These are phyloP conservation scores for Coniochaeta sp. DNA, from an alignment of 2,329 filamentous ascomycete genomes.

Conservation along the genomic window DNA sequence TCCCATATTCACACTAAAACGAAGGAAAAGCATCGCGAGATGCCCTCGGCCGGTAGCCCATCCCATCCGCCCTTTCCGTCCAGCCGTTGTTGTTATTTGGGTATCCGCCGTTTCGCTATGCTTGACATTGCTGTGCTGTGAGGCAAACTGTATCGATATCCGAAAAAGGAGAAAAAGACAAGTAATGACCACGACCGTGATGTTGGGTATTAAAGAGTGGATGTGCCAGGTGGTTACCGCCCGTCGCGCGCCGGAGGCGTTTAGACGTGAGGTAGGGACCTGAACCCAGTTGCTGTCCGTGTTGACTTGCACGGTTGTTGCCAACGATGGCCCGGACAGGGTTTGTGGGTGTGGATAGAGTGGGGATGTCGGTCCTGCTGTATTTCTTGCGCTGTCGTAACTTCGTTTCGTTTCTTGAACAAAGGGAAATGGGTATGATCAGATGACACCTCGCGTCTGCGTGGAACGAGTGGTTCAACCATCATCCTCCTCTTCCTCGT, in stretches of 20 bases:
- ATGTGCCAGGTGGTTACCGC: background rate
- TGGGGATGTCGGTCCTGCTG: background rate
- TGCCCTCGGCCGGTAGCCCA: background rate
- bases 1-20: background rate
- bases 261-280: too few relatives aligned
- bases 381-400: constrained; percentile 14
- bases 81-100: background rate
- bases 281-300: background rate
- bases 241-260: too few relatives aligned
- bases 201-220: background rate
- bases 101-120: constrained; percentile 4
- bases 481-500: constrained; percentile 27
- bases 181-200: background rate
- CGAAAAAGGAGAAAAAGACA: background rate
- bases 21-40: constrained; percentile 2
- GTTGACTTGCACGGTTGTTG: background rate
- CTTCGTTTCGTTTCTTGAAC: constrained; percentile 16
- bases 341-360: background rate
- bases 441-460: constrained; percentile 4
- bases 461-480: constrained; percentile 4
- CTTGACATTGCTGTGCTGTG: constrained; percentile 17
- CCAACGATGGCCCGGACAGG: background rate
- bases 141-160: constrained; percentile 17
- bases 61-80: background rate
- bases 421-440: constrained; percentile 16